These are phyloP conservation scores for Trichosporon faecale DNA, from an alignment of 1,284 basidiomycete species.

Conservation along the genomic window DNA sequence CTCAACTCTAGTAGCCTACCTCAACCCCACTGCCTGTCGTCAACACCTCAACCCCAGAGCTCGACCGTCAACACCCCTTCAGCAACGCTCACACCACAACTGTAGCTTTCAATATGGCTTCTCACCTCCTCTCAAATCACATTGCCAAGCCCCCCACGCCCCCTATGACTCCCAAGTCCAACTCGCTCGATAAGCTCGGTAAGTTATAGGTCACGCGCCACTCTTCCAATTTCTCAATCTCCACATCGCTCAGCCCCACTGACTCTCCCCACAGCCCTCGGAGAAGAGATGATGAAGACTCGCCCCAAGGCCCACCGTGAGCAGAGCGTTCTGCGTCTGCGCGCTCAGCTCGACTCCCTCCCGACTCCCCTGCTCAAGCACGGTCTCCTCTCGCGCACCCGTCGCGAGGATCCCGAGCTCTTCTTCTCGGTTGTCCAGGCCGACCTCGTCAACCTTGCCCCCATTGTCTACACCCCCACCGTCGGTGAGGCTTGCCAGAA, in stretches of 20 bases:
- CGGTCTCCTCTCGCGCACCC: constrained; percentile 40
- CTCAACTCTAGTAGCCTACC: background rate
- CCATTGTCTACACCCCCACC: constrained; percentile 86
- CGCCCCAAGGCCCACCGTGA: constrained; percentile 21
- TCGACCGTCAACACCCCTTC: background rate
- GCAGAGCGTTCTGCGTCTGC: constrained; percentile 46
- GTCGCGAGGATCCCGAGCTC: constrained; percentile 42
- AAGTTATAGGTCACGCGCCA: constrained; percentile 14
- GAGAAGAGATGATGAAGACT: constrained; percentile 10
- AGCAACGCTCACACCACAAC: constrained; percentile 3
- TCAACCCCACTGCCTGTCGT: background rate
- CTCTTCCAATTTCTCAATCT: background rate
- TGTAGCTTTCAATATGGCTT: constrained; percentile 15
- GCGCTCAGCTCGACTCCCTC: constrained; percentile 38
- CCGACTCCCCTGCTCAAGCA: constrained; percentile 47
- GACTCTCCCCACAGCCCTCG: constrained; percentile 15
- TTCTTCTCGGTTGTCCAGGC: constrained; percentile 46
- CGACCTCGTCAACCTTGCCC: constrained; percentile 54
- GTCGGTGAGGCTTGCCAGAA: constrained; percentile 88
- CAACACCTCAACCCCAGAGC: constrained; percentile 2
- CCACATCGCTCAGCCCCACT: background rate
- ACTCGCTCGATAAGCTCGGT: constrained; percentile 20
- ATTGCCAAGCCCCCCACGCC: constrained; percentile 18
- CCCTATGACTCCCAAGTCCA: constrained; percentile 26
- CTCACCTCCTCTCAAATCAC: constrained; percentile 17